phyloP scores from a whole-genome alignment of 768 basidiomycete genomes.

The Phaffia australis region DNA sequence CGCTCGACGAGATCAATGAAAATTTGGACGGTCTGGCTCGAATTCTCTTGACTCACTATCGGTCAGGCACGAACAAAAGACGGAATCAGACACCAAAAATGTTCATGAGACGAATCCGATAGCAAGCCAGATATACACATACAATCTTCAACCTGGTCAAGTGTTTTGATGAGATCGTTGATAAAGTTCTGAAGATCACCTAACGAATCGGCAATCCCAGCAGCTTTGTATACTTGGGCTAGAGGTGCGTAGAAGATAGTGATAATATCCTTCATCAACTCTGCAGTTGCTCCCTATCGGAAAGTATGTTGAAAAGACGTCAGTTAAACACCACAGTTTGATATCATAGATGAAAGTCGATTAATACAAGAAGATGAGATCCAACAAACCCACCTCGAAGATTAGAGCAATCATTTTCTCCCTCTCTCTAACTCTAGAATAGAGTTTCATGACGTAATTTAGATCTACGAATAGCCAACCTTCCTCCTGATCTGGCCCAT shows the following conservation, averaged over 20 bases:
- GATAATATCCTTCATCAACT: conserved; percentile 92
- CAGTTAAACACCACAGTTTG: background rate
- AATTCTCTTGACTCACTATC: conserved; percentile 70
- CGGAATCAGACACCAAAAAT: background rate
- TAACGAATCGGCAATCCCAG: conserved; percentile 88
- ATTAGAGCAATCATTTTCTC: conserved; percentile 86
- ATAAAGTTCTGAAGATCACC: conserved; percentile 85
- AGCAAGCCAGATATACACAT: conserved; percentile 26
- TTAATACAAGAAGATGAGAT: background rate
- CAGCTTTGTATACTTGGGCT: conserved; percentile 93
- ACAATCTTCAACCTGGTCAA: conserved; percentile 79
- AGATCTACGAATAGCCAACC: conserved; percentile 95
- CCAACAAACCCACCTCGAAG: conserved; percentile 59
- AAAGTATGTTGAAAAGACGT: too few species aligned
- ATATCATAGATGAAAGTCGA: background rate
- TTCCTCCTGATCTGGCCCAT: conserved; percentile 85
- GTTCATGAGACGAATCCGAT: background rate
- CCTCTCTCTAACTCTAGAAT: conserved; percentile 69
- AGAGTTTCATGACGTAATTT: conserved; percentile 63
- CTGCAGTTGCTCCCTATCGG: conserved; percentile 76
- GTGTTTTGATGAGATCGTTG: conserved; percentile 87
- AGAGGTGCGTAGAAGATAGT: conserved; percentile 96
- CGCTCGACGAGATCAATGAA: conserved; percentile 88
- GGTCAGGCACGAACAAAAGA: background rate
- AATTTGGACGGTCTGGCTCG: conserved; percentile 72